A percentile compares a stretch with the other conserved stretches of the same genome.
Conservation (phyloP, 768 basidiomycete genomes). For the Boletus sp. region DNA sequence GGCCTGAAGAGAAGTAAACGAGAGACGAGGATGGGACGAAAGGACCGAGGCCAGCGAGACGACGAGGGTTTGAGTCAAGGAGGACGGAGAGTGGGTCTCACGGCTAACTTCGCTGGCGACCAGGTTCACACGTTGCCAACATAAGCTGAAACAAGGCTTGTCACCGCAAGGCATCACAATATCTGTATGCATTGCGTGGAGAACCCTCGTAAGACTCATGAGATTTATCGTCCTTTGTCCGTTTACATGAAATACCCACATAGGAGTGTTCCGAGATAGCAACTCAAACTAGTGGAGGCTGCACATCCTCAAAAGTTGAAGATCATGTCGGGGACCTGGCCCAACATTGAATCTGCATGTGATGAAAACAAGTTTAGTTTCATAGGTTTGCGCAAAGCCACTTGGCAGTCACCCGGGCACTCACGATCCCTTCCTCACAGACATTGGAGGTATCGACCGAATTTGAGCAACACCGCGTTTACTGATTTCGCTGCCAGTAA, state of each 20-base stretch:
- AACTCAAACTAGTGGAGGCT: no score
- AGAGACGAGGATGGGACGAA: slow-evolving; percentile 17
- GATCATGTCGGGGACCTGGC: slow-evolving; percentile 3
- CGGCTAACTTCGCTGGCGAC: background rate
- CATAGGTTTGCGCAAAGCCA: slow-evolving; percentile 31
- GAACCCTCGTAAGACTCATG: background rate
- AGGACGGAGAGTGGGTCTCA: background rate
- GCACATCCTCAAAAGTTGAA: background rate
- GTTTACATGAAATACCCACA: no score
- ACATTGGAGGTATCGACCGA: slow-evolving; percentile 36
- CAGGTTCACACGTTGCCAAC: slow-evolving; percentile 14
- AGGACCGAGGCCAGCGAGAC: slow-evolving; percentile 10
- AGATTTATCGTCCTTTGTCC: no score
- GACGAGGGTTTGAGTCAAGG: slow-evolving; percentile 1
- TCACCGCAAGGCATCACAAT: no score
- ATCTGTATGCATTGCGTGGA: no score
- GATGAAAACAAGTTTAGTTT: slow-evolving; percentile 23
- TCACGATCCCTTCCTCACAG: slow-evolving; percentile 19
- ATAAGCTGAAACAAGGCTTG: background rate
- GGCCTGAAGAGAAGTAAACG: slow-evolving; percentile 19
- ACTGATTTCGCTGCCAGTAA: slow-evolving; percentile 32
- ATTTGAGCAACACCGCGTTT: background rate
- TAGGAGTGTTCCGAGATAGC: no score
- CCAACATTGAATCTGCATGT: background rate
- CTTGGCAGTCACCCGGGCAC: background rate